Evolutionary conservation across 768 basidiomycete species (phyloP), one percentile per base, ranked within the genome.

Genomic region (Hericium erinaceus): DNA sequence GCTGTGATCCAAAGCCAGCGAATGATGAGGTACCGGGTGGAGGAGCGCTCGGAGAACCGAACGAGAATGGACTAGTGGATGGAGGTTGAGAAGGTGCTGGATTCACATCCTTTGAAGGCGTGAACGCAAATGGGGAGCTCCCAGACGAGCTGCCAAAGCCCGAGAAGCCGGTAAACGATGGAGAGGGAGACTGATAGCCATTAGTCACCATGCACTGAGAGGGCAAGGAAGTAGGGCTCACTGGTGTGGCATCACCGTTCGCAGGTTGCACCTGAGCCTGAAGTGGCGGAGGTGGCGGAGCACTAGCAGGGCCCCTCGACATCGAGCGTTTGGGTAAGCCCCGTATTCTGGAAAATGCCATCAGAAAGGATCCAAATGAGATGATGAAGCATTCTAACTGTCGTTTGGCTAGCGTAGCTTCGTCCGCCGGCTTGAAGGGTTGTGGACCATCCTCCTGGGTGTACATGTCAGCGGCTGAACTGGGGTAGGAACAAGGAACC

Each of bases 371-470:
- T 20, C 20, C 11, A 39, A 40, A 20, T 40, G 33, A 26, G 28
- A 44, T 10, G 20, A 37, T 37, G 38, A 59, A 56, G 18, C 15
- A 16, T 38, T 71, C 84, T 49, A 64, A 89, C 87, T 72, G 74
- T 75, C 88, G 75, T 28, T 64, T 74, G 37, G 78, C 79, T 38
- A 90, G 70, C 38, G 72, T 68, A 33, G 73, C 65, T 20, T 85
- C 82, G 60, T 83, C 80, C 52, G 89, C 88, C 68, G 77, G 83
- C 61, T 74, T 73, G 65, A 89, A 33, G 33, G 33, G 33, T 33
- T 33, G 33, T 33, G 33, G 33, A 33, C 8, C 33, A 33, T 68
- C 70, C 66, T 80, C 78, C 80, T 82, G 62, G 56, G 24, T 39
- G 49, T 37, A 26, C 24, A 15, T 57, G 33, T 33, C 33, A 33